Conservation (phyloP, 805 yeast genomes). For the Kluyveromyces wickerhamii region DNA sequence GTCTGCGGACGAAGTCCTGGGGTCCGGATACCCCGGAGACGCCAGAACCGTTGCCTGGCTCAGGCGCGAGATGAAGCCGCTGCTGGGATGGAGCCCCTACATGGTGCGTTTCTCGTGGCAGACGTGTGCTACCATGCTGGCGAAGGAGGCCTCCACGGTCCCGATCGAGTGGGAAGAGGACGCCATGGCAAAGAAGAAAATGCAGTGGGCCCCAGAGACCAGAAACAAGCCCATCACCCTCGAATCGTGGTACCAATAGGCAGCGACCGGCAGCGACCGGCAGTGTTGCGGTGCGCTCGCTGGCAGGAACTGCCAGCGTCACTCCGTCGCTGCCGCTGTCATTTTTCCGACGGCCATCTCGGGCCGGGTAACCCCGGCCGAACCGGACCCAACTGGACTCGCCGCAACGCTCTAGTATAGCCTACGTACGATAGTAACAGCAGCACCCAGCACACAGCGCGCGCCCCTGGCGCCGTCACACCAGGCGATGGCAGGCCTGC, state of each 20-base stretch:
- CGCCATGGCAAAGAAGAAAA: constrained; percentile 21
- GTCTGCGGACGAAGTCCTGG: constrained; percentile 38
- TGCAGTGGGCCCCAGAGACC: constrained; percentile 14
- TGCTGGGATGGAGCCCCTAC: constrained; percentile 80
- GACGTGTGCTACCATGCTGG: constrained; percentile 70
- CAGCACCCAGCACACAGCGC: no score
- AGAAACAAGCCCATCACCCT: constrained; percentile 17
- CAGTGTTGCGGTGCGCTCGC: no score
- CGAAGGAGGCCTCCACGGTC: constrained; percentile 31
- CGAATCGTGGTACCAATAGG: constrained; percentile 19
- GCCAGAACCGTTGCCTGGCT: constrained; percentile 82
- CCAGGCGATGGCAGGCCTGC: no score
- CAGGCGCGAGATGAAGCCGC: constrained; percentile 47
- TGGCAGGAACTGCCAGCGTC: no score
- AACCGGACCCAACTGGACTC: no score
- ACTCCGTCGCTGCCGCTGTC: no score
- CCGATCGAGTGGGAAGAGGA: constrained; percentile 55
- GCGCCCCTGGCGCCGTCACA: no score
- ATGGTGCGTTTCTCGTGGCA: constrained; percentile 89
- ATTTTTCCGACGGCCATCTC: no score
- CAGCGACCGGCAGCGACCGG: no score
- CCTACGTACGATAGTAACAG: no score
- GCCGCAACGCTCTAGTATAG: no score
- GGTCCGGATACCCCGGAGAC: constrained; percentile 94
- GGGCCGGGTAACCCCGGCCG: no score